A percentile compares a stretch with the other conserved stretches of the same genome.
These are phyloP conservation scores for Nannochloris sp. DNA, from an alignment of 139 green algal genomes.

Conservation along the genomic window DNA sequence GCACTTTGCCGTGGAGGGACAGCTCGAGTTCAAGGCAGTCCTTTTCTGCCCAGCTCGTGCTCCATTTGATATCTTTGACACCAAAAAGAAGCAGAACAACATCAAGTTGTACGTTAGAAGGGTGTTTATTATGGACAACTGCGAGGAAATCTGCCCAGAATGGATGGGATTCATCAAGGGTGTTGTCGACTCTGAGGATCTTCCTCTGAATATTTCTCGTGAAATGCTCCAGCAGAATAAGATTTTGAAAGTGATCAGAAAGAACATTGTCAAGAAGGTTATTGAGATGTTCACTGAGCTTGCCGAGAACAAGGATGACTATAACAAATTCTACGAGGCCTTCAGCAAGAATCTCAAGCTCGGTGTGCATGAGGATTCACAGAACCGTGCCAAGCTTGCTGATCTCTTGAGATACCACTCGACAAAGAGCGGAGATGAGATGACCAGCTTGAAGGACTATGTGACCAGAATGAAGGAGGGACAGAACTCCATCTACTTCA, in stretches of 20 bases:
- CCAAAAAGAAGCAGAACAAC: constrained; percentile 92
- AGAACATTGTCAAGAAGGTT: constrained; percentile 99
- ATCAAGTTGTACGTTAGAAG: constrained; percentile 99
- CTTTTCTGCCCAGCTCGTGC: constrained; percentile 87
- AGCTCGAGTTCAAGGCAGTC: constrained; percentile 99
- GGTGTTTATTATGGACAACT: constrained; percentile 99
- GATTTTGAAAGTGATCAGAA: constrained; percentile 99
- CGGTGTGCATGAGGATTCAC: constrained; percentile 86
- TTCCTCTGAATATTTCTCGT: constrained; percentile 99
- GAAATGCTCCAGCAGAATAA: constrained; percentile 99
- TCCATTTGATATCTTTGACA: constrained; percentile 99
- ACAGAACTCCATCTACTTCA: constrained; percentile 99
- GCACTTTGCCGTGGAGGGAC: constrained; percentile 97
- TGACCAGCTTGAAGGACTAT: constrained; percentile 98
- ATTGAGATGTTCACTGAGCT: constrained; percentile 69
- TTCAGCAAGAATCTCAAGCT: constrained; percentile 99
- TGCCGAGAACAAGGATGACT: constrained; percentile 99
- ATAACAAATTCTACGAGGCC: constrained; percentile 98
- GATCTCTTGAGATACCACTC: constrained; percentile 89
- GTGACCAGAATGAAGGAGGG: constrained; percentile 99
- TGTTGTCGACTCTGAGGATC: constrained; percentile 97
- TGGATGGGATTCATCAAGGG: constrained; percentile 95
- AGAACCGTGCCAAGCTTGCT: constrained; percentile 96
- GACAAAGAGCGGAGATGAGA: constrained; percentile 97
- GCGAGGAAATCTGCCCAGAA: constrained; percentile 97